A percentile compares a stretch with the other conserved stretches of the same genome.
Evolutionary conservation across 371 early-diverging fungal species (phyloP).

Genomic region (Parasitella parasitica): DNA sequence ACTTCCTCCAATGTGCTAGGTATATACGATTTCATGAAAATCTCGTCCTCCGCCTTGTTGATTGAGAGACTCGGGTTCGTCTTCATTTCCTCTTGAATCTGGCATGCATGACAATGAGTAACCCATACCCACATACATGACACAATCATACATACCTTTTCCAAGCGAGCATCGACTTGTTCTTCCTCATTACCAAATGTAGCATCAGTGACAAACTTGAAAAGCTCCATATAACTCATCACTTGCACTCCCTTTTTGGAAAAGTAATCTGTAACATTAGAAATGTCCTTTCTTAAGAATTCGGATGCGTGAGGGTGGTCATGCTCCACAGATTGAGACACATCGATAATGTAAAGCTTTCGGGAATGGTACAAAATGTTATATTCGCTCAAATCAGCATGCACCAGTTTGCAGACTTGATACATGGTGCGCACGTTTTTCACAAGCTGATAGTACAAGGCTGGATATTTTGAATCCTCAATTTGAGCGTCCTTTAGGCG

Average conservation of each 20-base stretch:
- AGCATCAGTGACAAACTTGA: constrained; percentile 84
- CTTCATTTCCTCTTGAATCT: constrained; percentile 43
- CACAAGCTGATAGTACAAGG: constrained; percentile 87
- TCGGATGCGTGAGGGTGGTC: constrained; percentile 99
- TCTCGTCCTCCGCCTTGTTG: constrained; percentile 78
- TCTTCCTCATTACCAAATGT: constrained; percentile 60
- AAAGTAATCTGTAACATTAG: constrained; percentile 97
- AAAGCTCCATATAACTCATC: constrained; percentile 84
- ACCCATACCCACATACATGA: background rate
- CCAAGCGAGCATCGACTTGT: constrained; percentile 68
- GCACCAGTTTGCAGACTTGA: constrained; percentile 94
- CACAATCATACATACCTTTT: constrained; percentile 37
- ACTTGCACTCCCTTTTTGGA: constrained; percentile 76
- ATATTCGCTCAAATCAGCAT: constrained; percentile 99
- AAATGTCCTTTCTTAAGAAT: constrained; percentile 95
- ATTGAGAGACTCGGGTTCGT: constrained; percentile 32
- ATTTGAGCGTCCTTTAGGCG: constrained; percentile 94
- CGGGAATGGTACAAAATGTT: constrained; percentile 94
- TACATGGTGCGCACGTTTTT: constrained; percentile 94
- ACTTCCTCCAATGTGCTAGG: constrained; percentile 93
- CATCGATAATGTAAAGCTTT: constrained; percentile 94
- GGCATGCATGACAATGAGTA: background rate
- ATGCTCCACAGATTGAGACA: constrained; percentile 99
- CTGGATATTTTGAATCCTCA: constrained; percentile 66
- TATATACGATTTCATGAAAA: constrained; percentile 90